Percentiles rank a stretch among this genome's conserved stretches.
These are phyloP conservation scores for Typha latifolia DNA, from an alignment of 176 grass and related monocot genomes.

Conservation along the genomic window DNA sequence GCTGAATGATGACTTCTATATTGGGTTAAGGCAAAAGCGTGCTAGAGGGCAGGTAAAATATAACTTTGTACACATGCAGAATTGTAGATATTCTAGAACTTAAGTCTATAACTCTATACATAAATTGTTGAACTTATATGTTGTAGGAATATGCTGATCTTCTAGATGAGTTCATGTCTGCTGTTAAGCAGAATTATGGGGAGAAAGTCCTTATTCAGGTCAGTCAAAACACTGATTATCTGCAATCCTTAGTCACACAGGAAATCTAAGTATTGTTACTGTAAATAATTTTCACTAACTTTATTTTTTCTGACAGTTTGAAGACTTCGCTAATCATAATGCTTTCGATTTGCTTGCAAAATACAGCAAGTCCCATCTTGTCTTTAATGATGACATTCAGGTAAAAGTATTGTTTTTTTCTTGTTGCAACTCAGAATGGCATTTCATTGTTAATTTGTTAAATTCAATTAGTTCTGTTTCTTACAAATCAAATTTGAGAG, in stretches of 20 bases:
- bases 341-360: constrained; percentile 92
- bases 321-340: constrained; percentile 99
- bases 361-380: constrained; percentile 92
- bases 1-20: constrained; percentile 92
- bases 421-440: background rate
- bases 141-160: constrained; percentile 88
- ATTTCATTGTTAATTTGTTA: background rate
- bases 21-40: constrained; percentile 80
- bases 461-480: constrained; percentile 1
- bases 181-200: constrained; percentile 85
- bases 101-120: background rate
- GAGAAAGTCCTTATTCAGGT: constrained; percentile 99
- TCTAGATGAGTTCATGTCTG: constrained; percentile 84
- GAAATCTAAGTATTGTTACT: background rate
- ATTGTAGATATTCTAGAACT: background rate
- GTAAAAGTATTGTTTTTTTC: constrained; percentile 19
- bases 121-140: constrained; percentile 21
- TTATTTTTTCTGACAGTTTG: constrained; percentile 60
- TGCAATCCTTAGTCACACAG: background rate
- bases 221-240: constrained; percentile 10
- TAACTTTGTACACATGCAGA: background rate
- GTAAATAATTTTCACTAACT: too few relatives aligned
- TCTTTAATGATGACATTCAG: constrained; percentile 99
- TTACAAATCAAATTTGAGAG: constrained; percentile 17
- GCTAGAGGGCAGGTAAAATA: constrained; percentile 60